Conservation (phyloP, 2,329 filamentous ascomycete genomes). For the Botryosphaeria agaves region DNA sequence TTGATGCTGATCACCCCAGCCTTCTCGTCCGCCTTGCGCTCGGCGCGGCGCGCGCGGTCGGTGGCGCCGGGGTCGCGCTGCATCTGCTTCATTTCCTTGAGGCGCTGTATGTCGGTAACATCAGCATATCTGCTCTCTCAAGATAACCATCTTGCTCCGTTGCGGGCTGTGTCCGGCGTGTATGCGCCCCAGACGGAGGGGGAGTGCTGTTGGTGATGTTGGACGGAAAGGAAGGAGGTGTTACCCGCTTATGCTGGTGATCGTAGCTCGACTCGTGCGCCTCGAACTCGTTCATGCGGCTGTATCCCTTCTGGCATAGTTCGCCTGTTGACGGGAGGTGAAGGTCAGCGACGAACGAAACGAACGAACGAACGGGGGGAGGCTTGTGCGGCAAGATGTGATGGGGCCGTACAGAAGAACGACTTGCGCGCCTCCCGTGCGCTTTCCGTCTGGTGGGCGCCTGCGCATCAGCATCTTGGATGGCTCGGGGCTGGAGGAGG, state of each 20-base stretch:
- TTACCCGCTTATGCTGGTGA: slow-evolving; percentile 72
- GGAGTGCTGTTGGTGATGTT: too few species aligned
- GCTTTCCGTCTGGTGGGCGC: slow-evolving; percentile 30
- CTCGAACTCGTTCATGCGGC: slow-evolving; percentile 90
- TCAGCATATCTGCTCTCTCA: too few species aligned
- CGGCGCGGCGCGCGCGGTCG: slow-evolving; percentile 48
- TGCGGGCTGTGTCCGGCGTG: too few species aligned
- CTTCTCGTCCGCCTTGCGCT: slow-evolving; percentile 44
- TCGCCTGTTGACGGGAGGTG: slow-evolving; percentile 32
- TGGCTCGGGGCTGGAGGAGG: not conserved
- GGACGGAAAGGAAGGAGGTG: not conserved
- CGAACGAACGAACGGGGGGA: slow-evolving; percentile 3
- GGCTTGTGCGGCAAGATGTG: not conserved
- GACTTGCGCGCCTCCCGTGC: slow-evolving; percentile 63
- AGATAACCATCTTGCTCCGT: too few species aligned
- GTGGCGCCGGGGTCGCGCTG: slow-evolving; percentile 52
- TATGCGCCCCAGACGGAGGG: too few species aligned
- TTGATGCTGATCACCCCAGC: slow-evolving; percentile 46
- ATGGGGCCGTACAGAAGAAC: slow-evolving; percentile 52
- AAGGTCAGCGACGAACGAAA: not conserved
- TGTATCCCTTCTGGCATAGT: slow-evolving; percentile 86
- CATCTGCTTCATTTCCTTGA: slow-evolving; percentile 78
- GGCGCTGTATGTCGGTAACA: slow-evolving; percentile 32
- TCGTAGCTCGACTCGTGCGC: slow-evolving; percentile 89
- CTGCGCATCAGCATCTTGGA: slow-evolving; percentile 1